Evolutionary conservation across 2,329 filamentous ascomycete genomes (phyloP), one percentile per base, ranked within the genome.

Genomic region (Fusarium tricinctum): DNA sequence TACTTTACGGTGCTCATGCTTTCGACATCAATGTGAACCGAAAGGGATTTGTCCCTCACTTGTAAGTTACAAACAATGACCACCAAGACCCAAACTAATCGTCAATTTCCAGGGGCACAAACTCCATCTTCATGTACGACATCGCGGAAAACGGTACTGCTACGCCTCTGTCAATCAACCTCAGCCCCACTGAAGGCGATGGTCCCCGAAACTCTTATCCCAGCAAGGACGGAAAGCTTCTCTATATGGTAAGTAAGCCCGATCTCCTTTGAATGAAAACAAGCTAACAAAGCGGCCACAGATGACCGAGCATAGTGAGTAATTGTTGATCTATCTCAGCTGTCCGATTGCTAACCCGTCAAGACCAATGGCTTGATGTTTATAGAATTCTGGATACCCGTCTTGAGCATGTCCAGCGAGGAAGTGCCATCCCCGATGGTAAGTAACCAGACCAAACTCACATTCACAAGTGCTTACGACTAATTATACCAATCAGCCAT

Each of bases 301-400:
- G 52, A 52, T 57, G 53, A 52, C 53, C 8, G 53, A 57, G 19
- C 53, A 57, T 20, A 57, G 52, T 56, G 22, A 51, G 52, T 7
- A 4, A 17, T 10, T 7, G 12, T 12, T 8, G 7, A 22, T 23
- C 6, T 14, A 4, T 14, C 15, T n/a, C 3, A 23, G 4, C 13
- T n/a, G 5, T 3, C 23, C 9, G 8, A 4, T 22, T n/a, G 8
- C 52, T 55, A 26, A 55, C 17, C 2, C 9, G 13, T 4, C 4
- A 15, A 55, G 52, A 56, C 14, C 53, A 56, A 28, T 56, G 53
- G 53, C 22, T 52, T 9, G 53, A 56, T 10, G 46, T 56, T 9
- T 56, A 56, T 19, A 35, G 23, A 22, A 35, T 56, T 2, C 35
- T 40, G 8, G 35, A 35, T 14, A 52, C 46, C 4, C 46, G 26